A percentile compares a stretch with the other conserved stretches of the same genome.
phyloP scores from a whole-genome alignment of 1,284 basidiomycete species.

The Ustilago crameri region DNA sequence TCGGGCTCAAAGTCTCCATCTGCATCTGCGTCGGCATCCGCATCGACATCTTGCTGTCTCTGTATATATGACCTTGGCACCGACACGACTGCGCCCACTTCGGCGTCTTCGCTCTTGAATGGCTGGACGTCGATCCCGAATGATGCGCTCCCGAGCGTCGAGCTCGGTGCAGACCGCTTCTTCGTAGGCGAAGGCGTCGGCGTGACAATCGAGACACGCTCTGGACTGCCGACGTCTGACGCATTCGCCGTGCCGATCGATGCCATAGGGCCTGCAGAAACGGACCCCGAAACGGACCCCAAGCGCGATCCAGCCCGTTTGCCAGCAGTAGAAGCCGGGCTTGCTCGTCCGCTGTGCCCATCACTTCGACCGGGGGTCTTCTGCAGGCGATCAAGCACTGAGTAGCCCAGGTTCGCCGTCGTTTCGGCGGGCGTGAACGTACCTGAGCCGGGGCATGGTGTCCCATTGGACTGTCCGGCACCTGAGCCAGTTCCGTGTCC shows the following conservation, averaged over 20 bases:
- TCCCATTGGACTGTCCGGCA: slow-evolving; percentile 20
- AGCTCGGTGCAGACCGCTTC: slow-evolving; percentile 17
- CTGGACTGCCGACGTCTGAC: slow-evolving; percentile 9
- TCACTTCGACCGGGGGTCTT: slow-evolving; percentile 30
- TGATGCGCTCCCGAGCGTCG: slow-evolving; percentile 15
- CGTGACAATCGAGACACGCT: slow-evolving; percentile 8
- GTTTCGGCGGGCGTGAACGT: slow-evolving; percentile 34
- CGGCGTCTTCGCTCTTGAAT: not conserved
- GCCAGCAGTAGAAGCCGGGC: slow-evolving; percentile 21
- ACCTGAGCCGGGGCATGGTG: slow-evolving; percentile 28
- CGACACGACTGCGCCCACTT: no score
- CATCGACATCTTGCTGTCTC: slow-evolving; percentile 5
- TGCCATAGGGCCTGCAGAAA: slow-evolving; percentile 1
- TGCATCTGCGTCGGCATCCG: slow-evolving; percentile 37
- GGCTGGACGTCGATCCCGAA: slow-evolving; percentile 8
- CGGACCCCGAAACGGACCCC: slow-evolving; percentile 6
- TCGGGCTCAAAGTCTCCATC: slow-evolving; percentile 39
- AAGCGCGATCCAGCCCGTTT: slow-evolving; percentile 3
- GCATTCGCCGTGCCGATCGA: not conserved
- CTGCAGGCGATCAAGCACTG: slow-evolving; percentile 33
- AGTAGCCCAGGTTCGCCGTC: slow-evolving; percentile 47
- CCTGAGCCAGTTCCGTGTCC: slow-evolving; percentile 5
- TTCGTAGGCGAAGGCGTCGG: slow-evolving; percentile 29
- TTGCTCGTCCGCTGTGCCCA: slow-evolving; percentile 16
- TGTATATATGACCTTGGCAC: no score